phyloP scores from a whole-genome alignment of 345 rosid species.

The Orychophragmus violaceus region DNA sequence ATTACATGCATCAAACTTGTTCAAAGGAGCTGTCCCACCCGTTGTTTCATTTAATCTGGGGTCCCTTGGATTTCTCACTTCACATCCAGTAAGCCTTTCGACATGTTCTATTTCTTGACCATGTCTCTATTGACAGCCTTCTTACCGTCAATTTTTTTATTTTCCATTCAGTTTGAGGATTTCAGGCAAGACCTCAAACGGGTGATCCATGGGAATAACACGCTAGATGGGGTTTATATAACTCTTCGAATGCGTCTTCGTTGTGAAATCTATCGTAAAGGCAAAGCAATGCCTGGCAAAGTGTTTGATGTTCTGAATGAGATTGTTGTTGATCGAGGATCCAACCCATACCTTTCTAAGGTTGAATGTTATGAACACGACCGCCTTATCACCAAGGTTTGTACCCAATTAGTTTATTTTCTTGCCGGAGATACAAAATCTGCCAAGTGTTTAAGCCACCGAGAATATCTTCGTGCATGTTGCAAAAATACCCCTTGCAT shows the following conservation, averaged over 20 bases:
- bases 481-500: neutral
- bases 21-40: constrained; percentile 90
- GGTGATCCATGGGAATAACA: constrained; percentile 81
- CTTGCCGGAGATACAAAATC: neutral
- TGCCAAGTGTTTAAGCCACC: neutral
- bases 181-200: constrained; percentile 76
- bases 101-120: neutral
- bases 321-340: constrained; percentile 91
- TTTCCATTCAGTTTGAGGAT: constrained; percentile 57
- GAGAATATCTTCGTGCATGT: neutral
- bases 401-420: neutral
- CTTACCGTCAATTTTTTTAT: constrained; percentile 9
- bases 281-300: constrained; percentile 91
- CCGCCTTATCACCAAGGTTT: constrained; percentile 93
- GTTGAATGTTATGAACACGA: constrained; percentile 95
- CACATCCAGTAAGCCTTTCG: constrained; percentile 62
- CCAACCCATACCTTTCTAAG: constrained; percentile 98
- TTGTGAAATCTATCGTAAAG: constrained; percentile 85
- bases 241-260: constrained; percentile 93
- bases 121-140: constrained; percentile 5
- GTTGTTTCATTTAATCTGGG: constrained; percentile 96
- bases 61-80: constrained; percentile 95
- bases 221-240: constrained; percentile 84
- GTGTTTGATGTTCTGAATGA: constrained; percentile 90
- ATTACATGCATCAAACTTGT: constrained; percentile 89